Conservation (phyloP, 2,329 filamentous ascomycete genomes). For the Aspergillus amoenus region DNA sequence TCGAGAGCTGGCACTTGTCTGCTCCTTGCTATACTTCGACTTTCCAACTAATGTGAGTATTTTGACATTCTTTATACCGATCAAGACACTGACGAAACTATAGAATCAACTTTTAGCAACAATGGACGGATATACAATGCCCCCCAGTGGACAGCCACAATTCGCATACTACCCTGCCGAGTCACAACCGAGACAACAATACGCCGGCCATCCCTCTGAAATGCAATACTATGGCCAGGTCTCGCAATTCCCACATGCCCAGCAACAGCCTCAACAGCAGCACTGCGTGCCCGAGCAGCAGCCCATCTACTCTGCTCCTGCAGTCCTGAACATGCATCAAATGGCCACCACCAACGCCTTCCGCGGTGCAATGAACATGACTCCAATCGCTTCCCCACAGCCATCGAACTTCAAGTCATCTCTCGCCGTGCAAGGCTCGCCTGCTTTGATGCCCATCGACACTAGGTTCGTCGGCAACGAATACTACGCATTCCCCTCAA, state of each 20-base stretch:
- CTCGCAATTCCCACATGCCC: constrained; percentile 28
- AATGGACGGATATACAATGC: constrained; percentile 66
- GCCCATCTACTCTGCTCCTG: constrained; percentile 39
- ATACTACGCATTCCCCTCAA: constrained; percentile 73
- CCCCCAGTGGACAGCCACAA: constrained; percentile 61
- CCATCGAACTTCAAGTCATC: constrained; percentile 72
- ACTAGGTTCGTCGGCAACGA: constrained; percentile 67
- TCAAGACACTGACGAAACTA: constrained; percentile 4
- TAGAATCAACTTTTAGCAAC: constrained; percentile 9
- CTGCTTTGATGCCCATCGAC: constrained; percentile 63
- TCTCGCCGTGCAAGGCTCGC: constrained; percentile 62
- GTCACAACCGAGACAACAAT: constrained; percentile 72
- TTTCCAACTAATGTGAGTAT: constrained; percentile 7
- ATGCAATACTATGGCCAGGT: constrained; percentile 44
- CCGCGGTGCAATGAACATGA: constrained; percentile 49
- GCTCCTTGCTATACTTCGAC: background rate
- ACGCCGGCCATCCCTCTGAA: constrained; percentile 63
- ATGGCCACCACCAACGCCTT: constrained; percentile 44
- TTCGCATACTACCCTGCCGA: constrained; percentile 89
- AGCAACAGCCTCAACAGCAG: constrained; percentile 24
- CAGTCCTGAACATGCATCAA: constrained; percentile 46
- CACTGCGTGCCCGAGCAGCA: constrained; percentile 32
- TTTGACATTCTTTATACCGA: background rate
- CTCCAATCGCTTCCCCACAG: constrained; percentile 73
- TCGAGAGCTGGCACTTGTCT: constrained; percentile 6